Evolutionary conservation across 495 filamentous ascomycete species (phyloP), one percentile per base, ranked within the genome.

Genomic region (Bathelium albidoporum): DNA sequence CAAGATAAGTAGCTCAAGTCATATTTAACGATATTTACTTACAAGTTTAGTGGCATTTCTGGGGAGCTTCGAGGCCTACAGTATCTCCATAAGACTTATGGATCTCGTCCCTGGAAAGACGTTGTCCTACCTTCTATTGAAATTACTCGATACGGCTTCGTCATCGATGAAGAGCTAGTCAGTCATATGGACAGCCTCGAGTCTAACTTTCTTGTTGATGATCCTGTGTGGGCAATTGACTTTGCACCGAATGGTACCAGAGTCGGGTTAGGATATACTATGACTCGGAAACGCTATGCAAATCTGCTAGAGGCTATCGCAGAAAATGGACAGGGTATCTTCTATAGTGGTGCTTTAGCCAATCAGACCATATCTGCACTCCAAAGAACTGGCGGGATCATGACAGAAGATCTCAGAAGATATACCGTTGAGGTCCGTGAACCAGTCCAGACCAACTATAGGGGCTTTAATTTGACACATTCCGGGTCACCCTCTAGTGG

Each of bases 201-300:
- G 53, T 59, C 71, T 39, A 78, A 89, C 61, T 95, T 95, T 66
- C 73, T 96, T 0, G 77, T 82, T 0, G 77, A 85, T 0, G 82
- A 95, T 62, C 88, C 89, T 0, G 80, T 81, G 0, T 96, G 89
- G 87, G 89, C 91, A 2, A 69, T 88, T 24, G 92, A 97, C 65
- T 97, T 96, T 73, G 91, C 91, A 16, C 92, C 92, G 0, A 86
- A 92, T 60, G 87, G 87, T 2, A 87, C 81, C 0, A 76, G 87
- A 1, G 69, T 95, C 0, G 78, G 79, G 12, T 71, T 91, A 10
- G 88, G 87, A 12, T 90, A 95, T 41, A 86, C 73, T 0, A 88
- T 97, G 60, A 91, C 89, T 0, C 78, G 91, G 29, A 86, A 83
- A 66, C 81, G 92, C 24, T 91, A 88, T 72, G 91, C 89, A 12